Evolutionary conservation across 805 yeast species (phyloP).

Genomic region (Starmerella stigmatis): DNA sequence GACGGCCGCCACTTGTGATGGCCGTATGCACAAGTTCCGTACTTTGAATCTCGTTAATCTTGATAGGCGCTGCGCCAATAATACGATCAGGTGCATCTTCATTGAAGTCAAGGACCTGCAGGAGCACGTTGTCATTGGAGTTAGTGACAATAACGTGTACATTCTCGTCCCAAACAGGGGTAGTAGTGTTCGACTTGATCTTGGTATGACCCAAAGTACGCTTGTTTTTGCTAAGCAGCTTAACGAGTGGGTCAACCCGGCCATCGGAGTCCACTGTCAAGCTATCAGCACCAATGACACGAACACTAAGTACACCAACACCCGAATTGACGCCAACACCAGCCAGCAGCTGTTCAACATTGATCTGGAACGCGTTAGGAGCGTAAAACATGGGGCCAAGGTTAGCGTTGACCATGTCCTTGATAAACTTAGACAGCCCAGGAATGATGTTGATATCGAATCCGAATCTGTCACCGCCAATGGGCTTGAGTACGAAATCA

Average conservation of each 20-base stretch:
- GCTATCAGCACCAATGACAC: conserved; percentile 53
- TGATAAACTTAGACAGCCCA: conserved; percentile 71
- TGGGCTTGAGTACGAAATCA: conserved; percentile 70
- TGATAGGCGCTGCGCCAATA: conserved; percentile 67
- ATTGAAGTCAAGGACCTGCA: conserved; percentile 66
- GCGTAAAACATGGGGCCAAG: conserved; percentile 79
- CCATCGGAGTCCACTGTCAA: conserved; percentile 62
- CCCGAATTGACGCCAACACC: conserved; percentile 73
- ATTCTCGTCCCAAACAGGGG: conserved; percentile 80
- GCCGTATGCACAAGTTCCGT: conserved; percentile 42
- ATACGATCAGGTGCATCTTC: conserved; percentile 65
- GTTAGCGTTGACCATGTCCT: conserved; percentile 75
- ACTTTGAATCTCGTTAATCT: conserved; percentile 50
- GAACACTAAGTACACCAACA: conserved; percentile 72
- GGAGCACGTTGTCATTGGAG: conserved; percentile 69
- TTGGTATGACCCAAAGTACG: conserved; percentile 56
- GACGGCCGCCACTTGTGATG: conserved; percentile 71
- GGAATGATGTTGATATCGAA: conserved; percentile 80
- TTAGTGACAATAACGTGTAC: conserved; percentile 58
- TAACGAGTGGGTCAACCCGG: conserved; percentile 83
- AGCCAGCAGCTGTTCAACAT: conserved; percentile 78
- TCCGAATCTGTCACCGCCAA: conserved; percentile 74
- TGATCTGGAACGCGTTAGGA: conserved; percentile 88
- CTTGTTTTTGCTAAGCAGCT: conserved; percentile 45
- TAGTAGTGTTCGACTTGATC: conserved; percentile 52